Evolutionary conservation across 805 yeast genomes (phyloP).

Genomic region (Wickerhamomyces xylosicus): DNA sequence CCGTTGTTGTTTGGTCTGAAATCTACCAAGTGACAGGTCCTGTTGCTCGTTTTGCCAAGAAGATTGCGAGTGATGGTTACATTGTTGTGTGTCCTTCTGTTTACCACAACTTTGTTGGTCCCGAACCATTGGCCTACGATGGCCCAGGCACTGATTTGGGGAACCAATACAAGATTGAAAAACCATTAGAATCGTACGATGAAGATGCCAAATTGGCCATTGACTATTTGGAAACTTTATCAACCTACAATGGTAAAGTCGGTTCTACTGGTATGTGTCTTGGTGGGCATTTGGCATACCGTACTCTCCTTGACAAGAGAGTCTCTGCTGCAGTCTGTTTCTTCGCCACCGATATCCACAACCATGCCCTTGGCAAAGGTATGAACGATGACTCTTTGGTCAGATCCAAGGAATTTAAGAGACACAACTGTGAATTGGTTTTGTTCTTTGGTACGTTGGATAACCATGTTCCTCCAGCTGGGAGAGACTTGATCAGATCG

Average conservation of each 20-base stretch:
- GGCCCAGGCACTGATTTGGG: constrained; percentile 69
- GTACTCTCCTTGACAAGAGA: constrained; percentile 57
- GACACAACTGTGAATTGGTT: constrained; percentile 44
- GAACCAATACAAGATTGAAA: constrained; percentile 52
- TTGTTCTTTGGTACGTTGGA: constrained; percentile 73
- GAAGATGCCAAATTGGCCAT: constrained; percentile 59
- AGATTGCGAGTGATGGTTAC: constrained; percentile 71
- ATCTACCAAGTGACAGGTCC: constrained; percentile 82
- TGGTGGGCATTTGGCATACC: constrained; percentile 74
- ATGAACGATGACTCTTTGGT: constrained; percentile 54
- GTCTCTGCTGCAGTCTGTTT: constrained; percentile 63
- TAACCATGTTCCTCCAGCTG: constrained; percentile 71
- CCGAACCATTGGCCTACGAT: constrained; percentile 61
- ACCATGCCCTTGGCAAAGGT: constrained; percentile 54
- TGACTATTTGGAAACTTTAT: constrained; percentile 46
- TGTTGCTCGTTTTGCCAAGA: constrained; percentile 66
- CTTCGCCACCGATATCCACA: constrained; percentile 75
- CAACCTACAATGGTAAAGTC: constrained; percentile 59
- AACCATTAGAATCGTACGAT: constrained; percentile 58
- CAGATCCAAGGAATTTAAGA: constrained; percentile 40
- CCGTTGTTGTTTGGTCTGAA: constrained; percentile 69
- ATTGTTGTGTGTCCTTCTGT: constrained; percentile 73
- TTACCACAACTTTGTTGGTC: constrained; percentile 62
- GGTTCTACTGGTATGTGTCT: constrained; percentile 86
- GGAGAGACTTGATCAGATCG: constrained; percentile 61